Evolutionary conservation across 148 eudicot species (phyloP).

Genomic region (Hydrangea macrophylla): DNA sequence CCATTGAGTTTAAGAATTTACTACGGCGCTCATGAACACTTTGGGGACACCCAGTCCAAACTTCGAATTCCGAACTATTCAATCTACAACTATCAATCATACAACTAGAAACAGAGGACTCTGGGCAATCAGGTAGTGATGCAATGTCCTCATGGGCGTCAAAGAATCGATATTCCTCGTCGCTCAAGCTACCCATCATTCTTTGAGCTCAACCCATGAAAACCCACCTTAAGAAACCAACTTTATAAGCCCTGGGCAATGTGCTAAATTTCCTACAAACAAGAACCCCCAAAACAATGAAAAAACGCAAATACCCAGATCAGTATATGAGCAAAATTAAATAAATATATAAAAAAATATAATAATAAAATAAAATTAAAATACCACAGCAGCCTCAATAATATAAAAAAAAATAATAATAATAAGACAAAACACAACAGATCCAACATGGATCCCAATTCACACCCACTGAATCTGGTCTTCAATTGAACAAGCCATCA

Average conservation of each 20-base stretch:
- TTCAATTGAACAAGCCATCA: slow-evolving; percentile 16
- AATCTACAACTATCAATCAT: slow-evolving; percentile 21
- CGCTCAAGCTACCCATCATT: slow-evolving; percentile 58
- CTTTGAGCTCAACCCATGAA: slow-evolving; percentile 72
- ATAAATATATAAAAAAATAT: too few species aligned
- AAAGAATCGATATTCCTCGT: slow-evolving; percentile 57
- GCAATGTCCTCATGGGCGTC: slow-evolving; percentile 73
- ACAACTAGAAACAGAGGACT: slow-evolving; percentile 10
- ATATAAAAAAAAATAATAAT: slow-evolving; percentile 23
- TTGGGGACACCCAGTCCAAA: slow-evolving; percentile 58
- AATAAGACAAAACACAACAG: slow-evolving; percentile 44
- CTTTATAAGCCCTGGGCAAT: slow-evolving; percentile 42
- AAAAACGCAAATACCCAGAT: slow-evolving; percentile 60
- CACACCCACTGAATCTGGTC: slow-evolving; percentile 59
- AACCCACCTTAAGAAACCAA: slow-evolving; percentile 46
- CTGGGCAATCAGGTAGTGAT: too few species aligned
- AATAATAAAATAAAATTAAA: slow-evolving; percentile 25
- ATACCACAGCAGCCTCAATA: slow-evolving; percentile 24
- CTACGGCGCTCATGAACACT: slow-evolving; percentile 75
- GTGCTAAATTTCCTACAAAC: slow-evolving; percentile 44
- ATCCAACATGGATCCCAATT: slow-evolving; percentile 82
- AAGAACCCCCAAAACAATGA: too few species aligned
- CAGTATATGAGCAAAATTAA: slow-evolving; percentile 35
- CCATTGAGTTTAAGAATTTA: slow-evolving; percentile 65
- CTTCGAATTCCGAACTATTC: slow-evolving; percentile 44